Percentiles rank a stretch among this genome's conserved stretches.
Conservation (phyloP, 345 rosid genomes). For the Aurinia saxatilis region DNA sequence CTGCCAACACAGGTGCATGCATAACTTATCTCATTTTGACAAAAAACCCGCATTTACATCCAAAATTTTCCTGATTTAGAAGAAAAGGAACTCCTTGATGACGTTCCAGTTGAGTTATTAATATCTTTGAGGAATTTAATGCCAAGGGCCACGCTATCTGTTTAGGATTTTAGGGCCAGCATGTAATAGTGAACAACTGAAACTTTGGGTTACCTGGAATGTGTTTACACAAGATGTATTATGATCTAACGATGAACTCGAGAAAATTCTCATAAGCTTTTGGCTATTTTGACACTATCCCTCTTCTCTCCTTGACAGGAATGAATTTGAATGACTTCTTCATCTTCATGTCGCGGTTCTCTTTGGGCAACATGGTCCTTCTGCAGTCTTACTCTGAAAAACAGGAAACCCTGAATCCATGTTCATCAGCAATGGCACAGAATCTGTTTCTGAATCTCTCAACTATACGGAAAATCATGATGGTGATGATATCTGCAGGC, state of each 20-base stretch:
- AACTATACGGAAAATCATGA: constrained; percentile 35
- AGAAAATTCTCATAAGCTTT: neutral
- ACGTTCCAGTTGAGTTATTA: neutral
- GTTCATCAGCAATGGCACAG: constrained; percentile 30
- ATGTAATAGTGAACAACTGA: neutral
- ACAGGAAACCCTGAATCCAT: constrained; percentile 8
- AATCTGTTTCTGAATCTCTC: constrained; percentile 48
- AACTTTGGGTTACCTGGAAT: neutral
- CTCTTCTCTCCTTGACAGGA: constrained; percentile 38
- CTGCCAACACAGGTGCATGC: constrained; percentile 78
- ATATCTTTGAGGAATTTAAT: neutral
- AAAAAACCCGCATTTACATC: neutral
- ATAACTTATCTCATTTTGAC: neutral
- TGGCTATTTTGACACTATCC: neutral
- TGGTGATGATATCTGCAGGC: constrained; percentile 45
- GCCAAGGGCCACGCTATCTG: neutral
- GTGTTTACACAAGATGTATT: neutral
- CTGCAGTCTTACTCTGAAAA: constrained; percentile 19
- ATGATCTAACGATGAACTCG: neutral
- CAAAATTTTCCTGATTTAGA: neutral
- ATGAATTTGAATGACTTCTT: constrained; percentile 79
- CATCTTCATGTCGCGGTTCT: constrained; percentile 48
- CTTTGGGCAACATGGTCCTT: constrained; percentile 47
- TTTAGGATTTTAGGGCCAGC: neutral
- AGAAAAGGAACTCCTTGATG: neutral